Evolutionary conservation across 495 filamentous ascomycete genomes (phyloP), one percentile per base, ranked within the genome.

Genomic region (Parathielavia appendiculata): DNA sequence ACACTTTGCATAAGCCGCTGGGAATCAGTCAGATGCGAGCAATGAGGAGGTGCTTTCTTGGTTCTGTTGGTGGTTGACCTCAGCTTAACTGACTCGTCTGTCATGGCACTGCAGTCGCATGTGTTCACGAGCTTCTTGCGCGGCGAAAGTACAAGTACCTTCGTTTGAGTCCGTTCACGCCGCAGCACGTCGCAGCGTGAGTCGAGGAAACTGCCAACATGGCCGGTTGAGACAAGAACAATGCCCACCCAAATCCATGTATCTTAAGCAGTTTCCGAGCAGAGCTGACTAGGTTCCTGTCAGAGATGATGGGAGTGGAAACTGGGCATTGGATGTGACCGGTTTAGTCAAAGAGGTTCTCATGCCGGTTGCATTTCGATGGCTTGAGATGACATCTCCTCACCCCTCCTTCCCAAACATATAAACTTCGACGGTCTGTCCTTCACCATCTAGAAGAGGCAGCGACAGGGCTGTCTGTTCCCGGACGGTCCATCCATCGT

Each of bases 381-480:
- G n/a, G 30, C 19, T 43, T 17, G 13, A 35, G 11, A 46, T 46
- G 8, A 9, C 13, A 10, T 32, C 36, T 40, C n/a, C 36, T 59
- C 44, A 67, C 30, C 52, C 59, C 58, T 61, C 54, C 47, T 60
- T 63, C 14, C 63, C 58, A 45, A 79, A 81, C 26, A 81, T 64
- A 67, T 85, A 82, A 35, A 89, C 71, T 62, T 89, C 79, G 39
- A 90, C 82, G 35, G 78, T 69, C 64, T 88, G 81, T 1, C 65
- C 69, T 19, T 81, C 77, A 5, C 76, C 79, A 50, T 81, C 76
- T n/a, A 85, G 71, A 12, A 84, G 76, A 0, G 84, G 85, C 16
- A 91, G 69, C 9, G 73, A 70, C 20, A 89, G 65, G 4, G 57
- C 69, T 8, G 73, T 66, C 30, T 82, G 67, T 41, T 84, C 77